Percentiles rank a stretch among this genome's conserved stretches.
phyloP scores from a whole-genome alignment of 352 stramenopile species.

The Pythium myriotylum region DNA sequence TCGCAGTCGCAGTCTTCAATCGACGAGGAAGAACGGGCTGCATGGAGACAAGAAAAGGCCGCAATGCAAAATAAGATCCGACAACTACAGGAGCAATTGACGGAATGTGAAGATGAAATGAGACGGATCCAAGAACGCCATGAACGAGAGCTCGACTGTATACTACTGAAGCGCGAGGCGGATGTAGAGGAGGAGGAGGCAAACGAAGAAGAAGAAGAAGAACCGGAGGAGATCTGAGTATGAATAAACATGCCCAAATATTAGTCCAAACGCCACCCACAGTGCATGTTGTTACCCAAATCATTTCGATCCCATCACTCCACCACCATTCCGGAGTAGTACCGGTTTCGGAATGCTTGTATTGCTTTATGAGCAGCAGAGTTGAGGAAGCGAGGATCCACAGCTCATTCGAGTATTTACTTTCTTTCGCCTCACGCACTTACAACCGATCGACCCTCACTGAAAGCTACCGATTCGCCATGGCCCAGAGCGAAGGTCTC shows the following conservation, averaged over 20 bases:
- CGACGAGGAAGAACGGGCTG: conserved; percentile 24
- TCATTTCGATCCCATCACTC: no score
- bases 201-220: conserved; percentile 13
- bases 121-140: conserved; percentile 71
- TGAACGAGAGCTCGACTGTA: conserved; percentile 23
- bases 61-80: conserved; percentile 62
- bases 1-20: conserved; percentile 15
- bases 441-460: no score
- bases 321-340: no score
- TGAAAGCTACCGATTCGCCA: neutral
- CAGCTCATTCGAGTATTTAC: no score
- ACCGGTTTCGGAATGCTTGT: no score
- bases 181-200: neutral
- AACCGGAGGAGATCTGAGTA: conserved; percentile 19
- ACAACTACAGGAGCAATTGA: conserved; percentile 65
- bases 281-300: no score
- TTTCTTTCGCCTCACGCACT: no score
- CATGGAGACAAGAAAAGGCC: conserved; percentile 49
- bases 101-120: conserved; percentile 86
- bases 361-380: no score
- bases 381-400: no score
- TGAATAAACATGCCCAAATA: neutral
- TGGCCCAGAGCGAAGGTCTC: conserved; percentile 12
- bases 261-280: no score
- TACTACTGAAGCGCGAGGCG: conserved; percentile 15